Base-by-base conservation (phyloP, 2,329 filamentous ascomycete genomes). In the Penicillium sp. region DNA sequence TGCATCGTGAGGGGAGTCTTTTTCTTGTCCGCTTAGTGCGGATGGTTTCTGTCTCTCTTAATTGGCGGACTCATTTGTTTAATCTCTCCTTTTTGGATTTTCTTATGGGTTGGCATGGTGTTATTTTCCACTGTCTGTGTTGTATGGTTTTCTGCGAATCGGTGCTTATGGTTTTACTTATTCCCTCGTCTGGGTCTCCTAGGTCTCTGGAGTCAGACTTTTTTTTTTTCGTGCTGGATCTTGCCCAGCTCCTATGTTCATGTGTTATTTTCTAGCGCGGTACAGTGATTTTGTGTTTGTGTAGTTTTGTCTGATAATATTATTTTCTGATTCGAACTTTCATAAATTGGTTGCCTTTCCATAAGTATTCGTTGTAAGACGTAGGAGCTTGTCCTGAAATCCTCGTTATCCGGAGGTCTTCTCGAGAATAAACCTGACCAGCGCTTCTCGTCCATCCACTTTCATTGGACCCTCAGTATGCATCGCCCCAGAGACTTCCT, bases 401-500 rank as follows among this genome's bases (percentile, higher is more conserved):
- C 17, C 9, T 8, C 19, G 4, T 19, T 10, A 7, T 44, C 4
- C 9, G 4, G 53, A 55, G 15, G 53, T 55, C 6, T 22, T 55
- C 2, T 53, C 44, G 1, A 64, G 26, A 22, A 73, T 65, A n/a
- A 75, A 75, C 1, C 66, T 35, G 6, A 72, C 73, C 45, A 84
- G 68, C 8, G 76, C 76, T 26, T 73, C 72, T 60, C 78, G 76
- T 0, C 83, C 83, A 50, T 79, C 73, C 17, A 67, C 63, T 58
- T 82, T 80, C 4, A 74, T 68, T n/a, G 79, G 78, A 1, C 79
- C 79, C 57, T 86, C 81, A 4, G 77, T 83, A 68, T 86, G 84
- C 70, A 85, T 72, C 3, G 84, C 83, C 3, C 80, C 80, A 0
- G 70, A 58, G 0, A 86, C 77, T 33, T 77, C 71, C 55, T 74